Base-by-base conservation (phyloP, 228 moss, liverwort and hornwort genomes). In the Sphagnum fallax region DNA sequence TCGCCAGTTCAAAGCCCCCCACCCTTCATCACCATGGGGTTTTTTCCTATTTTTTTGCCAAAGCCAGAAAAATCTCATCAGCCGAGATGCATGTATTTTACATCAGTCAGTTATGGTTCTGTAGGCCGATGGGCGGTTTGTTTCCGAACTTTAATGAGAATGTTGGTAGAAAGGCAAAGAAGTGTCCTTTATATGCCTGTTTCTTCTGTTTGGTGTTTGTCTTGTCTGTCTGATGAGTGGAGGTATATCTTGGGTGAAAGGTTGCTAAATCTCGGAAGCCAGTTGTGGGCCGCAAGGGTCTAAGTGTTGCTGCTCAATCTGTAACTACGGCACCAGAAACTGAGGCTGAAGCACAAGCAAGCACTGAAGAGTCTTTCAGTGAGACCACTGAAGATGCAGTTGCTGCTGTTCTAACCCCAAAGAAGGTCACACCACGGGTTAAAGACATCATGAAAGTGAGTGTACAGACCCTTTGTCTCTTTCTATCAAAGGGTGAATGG, bases 381-480 rank as follows among this genome's bases (percentile, higher is more conserved):
- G 49, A 81, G 50, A 69, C 80, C 2, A 32, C 32, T 32, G 92
- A 86, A 62, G 88, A 90, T 64, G 80, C 69, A 67, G 79, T 78
- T 13, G 77, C 84, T 8, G 67, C 72, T 4, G 87, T 72, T 13
- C 55, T 81, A 73, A 98, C 92, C 75, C 71, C 93, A 4, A 98
- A 92, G 76, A 98, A 93, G 82, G 77, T 89, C 53, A 92, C 92
- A 0, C 87, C 77, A 73, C 90, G 87, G 72, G 83, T 84, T 53
- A 98, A 92, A 52, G 91, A 98, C 74, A 98, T 98, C 53, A 98
- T 98, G 98, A 81, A 87, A 80, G 97, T 93, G 67, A 81, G 88
- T 71, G 60, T 8, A 4, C 6, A 49, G 48, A 12, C 55, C 32
- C 2, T 32, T 32, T 32, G 32, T 32, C 32, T 32, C 32, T 32